Conservation (phyloP, 306 rosid genomes). For the Vigna angularis region DNA sequence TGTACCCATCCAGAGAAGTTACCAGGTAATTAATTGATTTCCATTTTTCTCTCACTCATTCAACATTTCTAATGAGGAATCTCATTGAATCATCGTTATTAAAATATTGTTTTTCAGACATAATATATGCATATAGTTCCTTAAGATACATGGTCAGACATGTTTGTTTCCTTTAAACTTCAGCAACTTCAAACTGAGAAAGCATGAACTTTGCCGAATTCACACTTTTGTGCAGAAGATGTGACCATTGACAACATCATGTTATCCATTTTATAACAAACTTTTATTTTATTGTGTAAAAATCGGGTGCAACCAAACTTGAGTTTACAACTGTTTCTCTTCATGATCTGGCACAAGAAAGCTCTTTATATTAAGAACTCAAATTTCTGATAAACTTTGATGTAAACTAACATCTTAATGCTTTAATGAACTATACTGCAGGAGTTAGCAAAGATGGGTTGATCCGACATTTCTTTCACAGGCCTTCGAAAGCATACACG, state of each 20-base stretch:
- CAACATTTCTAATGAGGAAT: conserved; percentile 3
- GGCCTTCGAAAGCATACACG: conserved; percentile 74
- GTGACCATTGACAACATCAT: conserved; percentile 1
- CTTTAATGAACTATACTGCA: conserved; percentile 32
- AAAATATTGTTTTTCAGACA: neutral
- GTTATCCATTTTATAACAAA: neutral
- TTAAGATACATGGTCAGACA: neutral
- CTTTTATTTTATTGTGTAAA: neutral
- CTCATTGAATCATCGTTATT: neutral
- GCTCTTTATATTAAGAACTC: neutral
- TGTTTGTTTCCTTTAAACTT: conserved; percentile 30
- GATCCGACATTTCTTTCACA: conserved; percentile 70
- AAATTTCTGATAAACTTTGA: neutral
- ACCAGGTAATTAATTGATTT: conserved; percentile 56
- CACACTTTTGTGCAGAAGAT: conserved; percentile 32
- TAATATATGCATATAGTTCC: neutral
- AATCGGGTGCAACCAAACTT: conserved; percentile 19
- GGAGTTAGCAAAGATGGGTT: conserved; percentile 69
- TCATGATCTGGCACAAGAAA: conserved; percentile 2
- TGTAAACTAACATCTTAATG: neutral
- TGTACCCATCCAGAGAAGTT: conserved; percentile 83
- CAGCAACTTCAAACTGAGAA: conserved; percentile 24
- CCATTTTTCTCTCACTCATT: conserved; percentile 5
- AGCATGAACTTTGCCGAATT: neutral
- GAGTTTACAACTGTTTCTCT: conserved; percentile 22